Evolutionary conservation across 2,329 filamentous ascomycete genomes (phyloP), one percentile per base, ranked within the genome.

Genomic region (Knoxdaviesia capensis): DNA sequence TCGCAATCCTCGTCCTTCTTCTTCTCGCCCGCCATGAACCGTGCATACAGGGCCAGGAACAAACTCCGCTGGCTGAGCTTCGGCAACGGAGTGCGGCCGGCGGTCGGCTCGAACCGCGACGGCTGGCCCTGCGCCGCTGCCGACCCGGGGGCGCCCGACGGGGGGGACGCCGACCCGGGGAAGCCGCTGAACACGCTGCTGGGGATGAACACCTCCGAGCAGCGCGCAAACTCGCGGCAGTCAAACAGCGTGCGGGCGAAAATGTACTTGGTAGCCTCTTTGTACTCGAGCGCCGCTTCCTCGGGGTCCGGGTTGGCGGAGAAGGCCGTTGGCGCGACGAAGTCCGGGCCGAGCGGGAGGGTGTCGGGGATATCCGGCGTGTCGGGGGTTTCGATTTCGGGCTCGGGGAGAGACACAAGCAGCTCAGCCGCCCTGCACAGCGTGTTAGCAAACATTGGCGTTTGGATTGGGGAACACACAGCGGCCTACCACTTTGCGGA

Each of bases 1-100:
- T 98, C 90, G 28, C 83, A 85, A 44, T 96, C 88, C 58, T 98
- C 90, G 52, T 94, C 84, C 59, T 88, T 94, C 48, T 84, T 77
- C 65, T 96, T 94, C 65, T 98, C 90, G 1, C 90, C 90, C 0
- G 87, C 81, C 48, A 96, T 73, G 54, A 87, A 86, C 54, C 88
- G 92, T 38, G 90, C 84, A 53, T 98, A 98, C 4, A 96, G 65
- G 0, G 86, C 81, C 7, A 98, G 68, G 54, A 98, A 98, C 20
- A 96, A 60, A 41, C 88, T 86, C 60, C 88, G 92, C 56, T 94
- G 86, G 55, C 87, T 94, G 41, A 94, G 56, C 41, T 59, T 61
- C 2, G 74, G 74, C 10, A 76, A 51, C 3, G 53, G 48, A 6
- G 54, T 49, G 5, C 46, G 51, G 36, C 43, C 49, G 36, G 48